phyloP scores from a whole-genome alignment of 495 filamentous ascomycete species.

The Penicilliopsis zonata region DNA sequence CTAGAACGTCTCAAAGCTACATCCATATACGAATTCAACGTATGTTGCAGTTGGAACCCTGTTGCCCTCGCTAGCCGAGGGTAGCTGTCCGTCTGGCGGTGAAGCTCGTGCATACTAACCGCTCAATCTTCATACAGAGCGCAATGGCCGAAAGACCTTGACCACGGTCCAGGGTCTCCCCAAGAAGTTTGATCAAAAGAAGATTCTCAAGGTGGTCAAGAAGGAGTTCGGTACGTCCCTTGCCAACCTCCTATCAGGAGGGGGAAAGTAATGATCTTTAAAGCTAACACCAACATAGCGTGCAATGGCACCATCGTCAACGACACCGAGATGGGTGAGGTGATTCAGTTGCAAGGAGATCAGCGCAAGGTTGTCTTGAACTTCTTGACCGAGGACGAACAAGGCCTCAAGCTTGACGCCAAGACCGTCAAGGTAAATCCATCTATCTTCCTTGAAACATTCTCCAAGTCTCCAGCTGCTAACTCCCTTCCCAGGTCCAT shows the following conservation, averaged over 20 bases:
- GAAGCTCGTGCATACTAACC: constrained; percentile 10
- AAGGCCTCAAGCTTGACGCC: constrained; percentile 78
- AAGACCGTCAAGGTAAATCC: constrained; percentile 87
- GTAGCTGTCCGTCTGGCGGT: neutral
- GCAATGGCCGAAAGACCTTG: constrained; percentile 99
- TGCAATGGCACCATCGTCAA: constrained; percentile 99
- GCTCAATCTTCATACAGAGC: constrained; percentile 49
- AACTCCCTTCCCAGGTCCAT: constrained; percentile 32
- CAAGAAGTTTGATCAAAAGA: constrained; percentile 98
- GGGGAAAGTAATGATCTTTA: too few relatives aligned
- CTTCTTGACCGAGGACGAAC: constrained; percentile 90
- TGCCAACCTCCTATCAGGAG: too few relatives aligned
- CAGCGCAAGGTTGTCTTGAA: constrained; percentile 98
- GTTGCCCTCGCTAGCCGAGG: constrained; percentile 2
- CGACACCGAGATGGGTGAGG: constrained; percentile 96
- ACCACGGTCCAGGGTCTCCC: constrained; percentile 97
- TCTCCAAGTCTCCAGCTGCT: neutral
- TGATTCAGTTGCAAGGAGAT: constrained; percentile 98
- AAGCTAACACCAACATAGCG: constrained; percentile 40
- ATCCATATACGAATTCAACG: constrained; percentile 99
- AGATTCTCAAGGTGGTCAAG: constrained; percentile 99
- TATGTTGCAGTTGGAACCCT: constrained; percentile 42
- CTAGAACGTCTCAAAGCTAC: constrained; percentile 89
- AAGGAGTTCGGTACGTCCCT: constrained; percentile 97
- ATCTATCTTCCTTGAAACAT: too few relatives aligned